A percentile compares a stretch with the other conserved stretches of the same genome.
Evolutionary conservation across 2,329 filamentous ascomycete species (phyloP).

Genomic region (Fusarium goolgardi): DNA sequence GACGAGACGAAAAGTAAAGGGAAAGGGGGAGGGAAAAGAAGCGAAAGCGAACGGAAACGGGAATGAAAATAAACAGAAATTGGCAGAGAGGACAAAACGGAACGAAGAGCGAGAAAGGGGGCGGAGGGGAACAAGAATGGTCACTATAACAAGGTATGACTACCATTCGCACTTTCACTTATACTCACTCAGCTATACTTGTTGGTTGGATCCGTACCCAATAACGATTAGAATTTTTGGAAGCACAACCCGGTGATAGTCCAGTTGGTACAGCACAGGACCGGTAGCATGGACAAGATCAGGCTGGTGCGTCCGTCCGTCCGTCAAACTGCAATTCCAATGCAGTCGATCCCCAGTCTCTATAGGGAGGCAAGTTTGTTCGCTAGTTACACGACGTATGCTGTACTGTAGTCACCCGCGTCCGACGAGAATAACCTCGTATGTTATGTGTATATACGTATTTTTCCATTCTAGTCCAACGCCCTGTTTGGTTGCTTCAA

Average conservation of each 20-base stretch:
- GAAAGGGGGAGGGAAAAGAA: conserved; percentile 25
- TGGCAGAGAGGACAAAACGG: conserved; percentile 13
- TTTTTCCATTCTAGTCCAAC: not conserved
- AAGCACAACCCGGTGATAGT: conserved; percentile 38
- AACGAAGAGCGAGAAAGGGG: conserved; percentile 10
- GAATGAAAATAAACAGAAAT: conserved; percentile 7
- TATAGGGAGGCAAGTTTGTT: conserved; percentile 22
- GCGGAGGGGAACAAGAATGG: conserved; percentile 1
- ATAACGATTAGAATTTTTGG: not conserved
- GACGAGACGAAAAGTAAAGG: conserved; percentile 8
- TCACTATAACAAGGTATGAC: conserved; percentile 1
- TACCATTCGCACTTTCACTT: not conserved
- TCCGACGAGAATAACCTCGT: conserved; percentile 54
- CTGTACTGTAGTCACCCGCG: conserved; percentile 48
- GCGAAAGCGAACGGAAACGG: conserved; percentile 17
- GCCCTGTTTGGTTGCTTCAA: not conserved
- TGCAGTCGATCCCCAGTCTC: not conserved
- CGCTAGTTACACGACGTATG: conserved; percentile 43
- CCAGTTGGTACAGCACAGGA: conserved; percentile 37
- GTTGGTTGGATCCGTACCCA: not conserved
- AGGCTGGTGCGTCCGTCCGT: conserved; percentile 40
- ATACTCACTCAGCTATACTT: not conserved
- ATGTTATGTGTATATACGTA: conserved; percentile 48
- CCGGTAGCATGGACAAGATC: conserved; percentile 44
- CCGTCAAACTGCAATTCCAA: conserved; percentile 18